phyloP scores from a whole-genome alignment of 148 eudicot genomes.

The Arbutus unedo region DNA sequence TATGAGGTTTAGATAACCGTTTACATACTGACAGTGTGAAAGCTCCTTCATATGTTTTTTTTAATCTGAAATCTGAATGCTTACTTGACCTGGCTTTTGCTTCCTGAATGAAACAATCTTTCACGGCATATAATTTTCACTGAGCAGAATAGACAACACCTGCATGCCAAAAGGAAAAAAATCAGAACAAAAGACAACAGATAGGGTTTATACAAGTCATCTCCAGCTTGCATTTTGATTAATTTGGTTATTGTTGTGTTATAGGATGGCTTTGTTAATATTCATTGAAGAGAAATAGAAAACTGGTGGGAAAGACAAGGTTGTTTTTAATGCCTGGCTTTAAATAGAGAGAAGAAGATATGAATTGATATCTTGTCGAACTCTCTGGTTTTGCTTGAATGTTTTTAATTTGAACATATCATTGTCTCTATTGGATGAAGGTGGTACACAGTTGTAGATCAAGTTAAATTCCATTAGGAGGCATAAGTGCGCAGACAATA shows the following conservation, averaged over 20 bases:
- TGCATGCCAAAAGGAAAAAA: background rate
- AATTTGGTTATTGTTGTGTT: background rate
- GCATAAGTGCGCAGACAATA: background rate
- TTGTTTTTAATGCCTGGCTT: background rate
- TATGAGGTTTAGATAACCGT: background rate
- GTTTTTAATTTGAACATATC: background rate
- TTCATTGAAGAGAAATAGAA: background rate
- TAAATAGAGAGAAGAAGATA: background rate
- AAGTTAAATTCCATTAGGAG: background rate
- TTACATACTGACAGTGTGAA: background rate
- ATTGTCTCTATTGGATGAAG: background rate
- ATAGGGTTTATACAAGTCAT: background rate
- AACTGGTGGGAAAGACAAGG: too few relatives aligned
- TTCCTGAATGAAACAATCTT: background rate
- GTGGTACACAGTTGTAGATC: background rate
- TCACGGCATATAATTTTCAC: constrained; percentile 2
- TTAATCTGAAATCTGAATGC: background rate
- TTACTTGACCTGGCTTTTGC: background rate
- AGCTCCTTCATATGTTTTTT: background rate
- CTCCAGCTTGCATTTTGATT: constrained; percentile 8
- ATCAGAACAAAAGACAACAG: background rate
- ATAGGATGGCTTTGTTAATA: background rate
- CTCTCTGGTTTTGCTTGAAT: background rate
- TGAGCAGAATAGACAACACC: background rate
- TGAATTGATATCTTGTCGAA: background rate